phyloP scores from a whole-genome alignment of 2,329 filamentous ascomycete species.

The Niveomyces coronatus region DNA sequence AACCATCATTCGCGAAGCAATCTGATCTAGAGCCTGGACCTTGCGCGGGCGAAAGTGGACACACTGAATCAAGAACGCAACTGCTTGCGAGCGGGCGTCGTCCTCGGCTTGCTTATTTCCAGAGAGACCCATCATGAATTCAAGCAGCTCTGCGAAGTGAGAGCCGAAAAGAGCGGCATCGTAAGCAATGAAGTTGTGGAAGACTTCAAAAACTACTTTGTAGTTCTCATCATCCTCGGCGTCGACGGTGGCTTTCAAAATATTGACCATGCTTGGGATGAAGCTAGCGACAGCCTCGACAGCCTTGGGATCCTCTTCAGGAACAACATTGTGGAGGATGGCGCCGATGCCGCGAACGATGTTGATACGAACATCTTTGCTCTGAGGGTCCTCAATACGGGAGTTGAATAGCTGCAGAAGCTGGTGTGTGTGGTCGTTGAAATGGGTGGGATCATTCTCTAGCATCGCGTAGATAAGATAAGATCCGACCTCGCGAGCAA shows the following conservation, averaged over 20 bases:
- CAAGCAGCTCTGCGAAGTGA: constrained; percentile 81
- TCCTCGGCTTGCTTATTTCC: constrained; percentile 68
- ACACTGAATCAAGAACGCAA: constrained; percentile 88
- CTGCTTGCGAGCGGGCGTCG: constrained; percentile 78
- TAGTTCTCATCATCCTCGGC: constrained; percentile 75
- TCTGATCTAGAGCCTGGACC: constrained; percentile 74
- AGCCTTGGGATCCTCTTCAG: constrained; percentile 69
- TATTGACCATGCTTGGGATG: constrained; percentile 78
- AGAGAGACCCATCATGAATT: constrained; percentile 87
- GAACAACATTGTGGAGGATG: constrained; percentile 76
- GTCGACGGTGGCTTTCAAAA: constrained; percentile 76
- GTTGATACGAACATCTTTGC: constrained; percentile 87
- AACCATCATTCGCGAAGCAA: constrained; percentile 78
- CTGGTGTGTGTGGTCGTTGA: constrained; percentile 68
- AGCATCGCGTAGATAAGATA: constrained; percentile 90
- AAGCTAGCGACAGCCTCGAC: constrained; percentile 68
- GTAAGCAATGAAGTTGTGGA: constrained; percentile 88
- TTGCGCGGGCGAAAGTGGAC: constrained; percentile 91
- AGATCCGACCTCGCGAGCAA: constrained; percentile 79
- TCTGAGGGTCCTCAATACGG: constrained; percentile 84
- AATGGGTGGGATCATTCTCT: constrained; percentile 76
- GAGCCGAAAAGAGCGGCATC: constrained; percentile 73
- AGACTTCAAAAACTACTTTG: constrained; percentile 88
- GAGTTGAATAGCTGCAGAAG: constrained; percentile 76
- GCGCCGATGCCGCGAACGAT: constrained; percentile 84